phyloP scores from a whole-genome alignment of 768 basidiomycete species.

The Nidularia sp. region DNA sequence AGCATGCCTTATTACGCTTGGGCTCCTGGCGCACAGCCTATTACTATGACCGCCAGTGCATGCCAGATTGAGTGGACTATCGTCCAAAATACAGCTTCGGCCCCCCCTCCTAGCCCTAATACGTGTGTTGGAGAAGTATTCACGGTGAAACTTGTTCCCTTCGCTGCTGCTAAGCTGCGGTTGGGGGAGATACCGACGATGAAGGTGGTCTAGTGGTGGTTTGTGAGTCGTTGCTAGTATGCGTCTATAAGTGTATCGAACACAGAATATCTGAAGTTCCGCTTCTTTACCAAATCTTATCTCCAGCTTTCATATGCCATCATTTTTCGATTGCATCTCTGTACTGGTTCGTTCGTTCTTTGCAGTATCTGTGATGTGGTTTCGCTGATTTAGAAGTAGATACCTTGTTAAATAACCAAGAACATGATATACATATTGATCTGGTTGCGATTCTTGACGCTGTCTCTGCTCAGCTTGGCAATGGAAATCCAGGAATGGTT shows the following conservation, averaged over 20 bases:
- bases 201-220: constrained; percentile 5
- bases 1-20: constrained; percentile 33
- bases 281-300: no score
- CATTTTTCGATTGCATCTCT: no score
- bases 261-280: neutral
- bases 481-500: no score
- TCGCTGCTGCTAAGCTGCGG: constrained; percentile 32
- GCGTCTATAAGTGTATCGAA: neutral
- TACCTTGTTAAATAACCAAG: no score
- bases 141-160: constrained; percentile 33
- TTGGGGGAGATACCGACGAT: constrained; percentile 37
- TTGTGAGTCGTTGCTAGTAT: neutral
- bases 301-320: no score
- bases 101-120: constrained; percentile 30
- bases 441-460: no score
- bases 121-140: constrained; percentile 23
- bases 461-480: no score
- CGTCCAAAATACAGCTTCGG: constrained; percentile 23
- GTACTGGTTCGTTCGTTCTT: no score
- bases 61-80: constrained; percentile 35
- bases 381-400: no score
- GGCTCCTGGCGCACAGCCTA: constrained; percentile 32
- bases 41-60: constrained; percentile 32
- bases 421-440: no score
- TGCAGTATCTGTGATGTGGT: no score